Base-by-base conservation (phyloP, 352 stramenopile species). In the Phytophthora syringae region DNA sequence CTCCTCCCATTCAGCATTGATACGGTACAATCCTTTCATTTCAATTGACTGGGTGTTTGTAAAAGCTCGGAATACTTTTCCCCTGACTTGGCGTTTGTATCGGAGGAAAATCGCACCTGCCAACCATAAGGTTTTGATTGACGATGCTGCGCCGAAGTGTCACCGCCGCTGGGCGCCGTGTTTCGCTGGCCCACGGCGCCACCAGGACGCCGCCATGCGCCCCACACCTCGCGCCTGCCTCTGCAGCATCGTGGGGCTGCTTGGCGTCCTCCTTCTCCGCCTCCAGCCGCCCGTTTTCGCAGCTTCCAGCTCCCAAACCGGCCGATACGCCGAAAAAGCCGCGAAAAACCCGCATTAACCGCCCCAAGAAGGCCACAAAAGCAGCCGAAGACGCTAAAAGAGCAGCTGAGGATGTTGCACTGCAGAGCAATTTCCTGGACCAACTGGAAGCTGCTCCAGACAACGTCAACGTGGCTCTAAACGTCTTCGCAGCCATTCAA, bases 401-500 rank as follows among this genome's bases (percentile, higher is more conserved):
- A 1, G 48, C 32, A 7, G 3, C 5, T 7, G 12, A 39, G 34
- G 56, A 64, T 2, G n/a, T 10, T 18, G 24, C 25, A 27, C 55
- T 25, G 34, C 45, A 44, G 34, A 51, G 10, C 1, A 24, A 57
- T 7, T 21, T 39, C 27, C 36, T 58, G 7, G 36, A 36, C 9
- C 37, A 16, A 11, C 32, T 62, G 32, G 15, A 24, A 12, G 54
- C 54, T 4, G 22, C 18, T 39, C 42, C 28, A 30, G 43, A 13
- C 12, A 20, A 62, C 12, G 28, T 10, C 28, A 37, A 65, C 21
- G n/a, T 73, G n/a, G 80, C 80, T 20, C 27, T 83, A 21, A 72
- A 83, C 21, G 68, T 87, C 21, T 70, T 86, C 20, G 48, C 69
- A 6, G 63, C 61, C 39, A 74, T 88, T 44, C 54, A 75, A 32